Base-by-base conservation (phyloP, 768 basidiomycete genomes). In the Suillus americanus region DNA sequence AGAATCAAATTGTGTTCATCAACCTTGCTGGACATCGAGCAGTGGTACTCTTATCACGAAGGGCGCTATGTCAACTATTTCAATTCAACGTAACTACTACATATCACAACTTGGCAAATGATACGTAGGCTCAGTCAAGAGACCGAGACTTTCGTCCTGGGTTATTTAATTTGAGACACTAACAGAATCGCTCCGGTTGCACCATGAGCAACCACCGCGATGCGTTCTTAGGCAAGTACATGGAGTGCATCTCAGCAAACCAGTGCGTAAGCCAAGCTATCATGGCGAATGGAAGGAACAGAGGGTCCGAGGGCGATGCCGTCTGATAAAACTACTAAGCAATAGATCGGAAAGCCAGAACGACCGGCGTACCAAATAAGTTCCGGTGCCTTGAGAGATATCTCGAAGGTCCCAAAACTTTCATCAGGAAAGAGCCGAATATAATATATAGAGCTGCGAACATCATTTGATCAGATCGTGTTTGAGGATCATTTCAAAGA, bases 111-210 rank as follows among this genome's bases (percentile, higher is more conserved):
- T 62, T 62, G 54, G 9, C 62, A 62, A 25, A 41, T 61, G 57
- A 62, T 28, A 41, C 16, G 62, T 25, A 62, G 62, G 51, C 62
- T 59, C 53, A 30, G 37, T 48, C 33, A 14, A 13, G 9, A 60
- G 43, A 28, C 37, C 13, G 48, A 62, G 35, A 40, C 53, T 33
- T 55, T 59, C 23, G 62, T 60, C 62, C 62, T 62, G 62, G 62
- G 62, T 62, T 62, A 62, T 62, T 62, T 62, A n/a, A 62, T 62
- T 62, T 62, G 53, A 41, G 13, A 38, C 13, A 35, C 8, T 55
- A 18, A 57, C 50, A 41, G 55, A 30, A 41, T 59, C 28, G 35
- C 28, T 28, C 14, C 8, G 14, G 28, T 35, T 35, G 35, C 7
- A 8, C 7, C 16, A 50, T 5, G 16, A 25, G 14, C 50, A 28